phyloP scores from a whole-genome alignment of 163 green algal species.

The Chloroidium sp. region DNA sequence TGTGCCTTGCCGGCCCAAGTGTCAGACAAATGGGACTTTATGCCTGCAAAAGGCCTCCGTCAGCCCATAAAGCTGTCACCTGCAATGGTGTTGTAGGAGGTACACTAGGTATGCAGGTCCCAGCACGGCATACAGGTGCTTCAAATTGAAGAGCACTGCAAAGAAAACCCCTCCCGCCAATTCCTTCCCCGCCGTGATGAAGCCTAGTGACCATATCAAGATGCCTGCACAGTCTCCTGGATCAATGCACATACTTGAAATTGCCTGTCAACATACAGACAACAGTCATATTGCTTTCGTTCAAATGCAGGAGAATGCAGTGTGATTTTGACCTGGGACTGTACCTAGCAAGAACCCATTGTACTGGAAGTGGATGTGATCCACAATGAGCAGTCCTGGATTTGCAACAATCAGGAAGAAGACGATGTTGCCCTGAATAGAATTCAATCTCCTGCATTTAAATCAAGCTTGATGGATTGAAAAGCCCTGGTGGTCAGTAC shows the following conservation, averaged over 20 bases:
- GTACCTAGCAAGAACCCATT: constrained; percentile 88
- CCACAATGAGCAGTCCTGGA: constrained; percentile 84
- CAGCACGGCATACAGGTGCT: constrained; percentile 88
- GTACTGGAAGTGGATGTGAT: constrained; percentile 99
- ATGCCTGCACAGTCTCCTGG: constrained; percentile 6
- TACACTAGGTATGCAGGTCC: constrained; percentile 76
- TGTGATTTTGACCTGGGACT: background rate
- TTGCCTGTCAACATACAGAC: background rate
- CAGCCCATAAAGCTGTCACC: constrained; percentile 3
- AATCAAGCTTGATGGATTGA: background rate
- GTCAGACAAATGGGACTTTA: too few species aligned
- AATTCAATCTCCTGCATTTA: constrained; percentile 4
- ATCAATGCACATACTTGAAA: background rate
- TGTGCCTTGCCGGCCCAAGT: too few species aligned
- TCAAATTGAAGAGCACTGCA: constrained; percentile 78
- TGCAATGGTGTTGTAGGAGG: constrained; percentile 63
- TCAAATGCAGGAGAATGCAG: too few species aligned
- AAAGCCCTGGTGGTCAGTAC: too few species aligned
- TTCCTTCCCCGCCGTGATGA: constrained; percentile 29
- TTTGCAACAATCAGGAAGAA: constrained; percentile 31
- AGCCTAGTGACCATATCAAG: constrained; percentile 67
- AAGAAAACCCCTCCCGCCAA: constrained; percentile 61
- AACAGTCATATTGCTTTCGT: background rate
- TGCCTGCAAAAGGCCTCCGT: too few species aligned
- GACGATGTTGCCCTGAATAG: constrained; percentile 3